Conservation (phyloP, 345 rosid genomes). For the Arabidopsis thaliana region TAIR10.1 NC_003076.8:22257001-22257500, state of each 20-base stretch:
- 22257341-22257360: background rate
- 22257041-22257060: background rate
- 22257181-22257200: slow-evolving; percentile 6
- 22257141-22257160: slow-evolving; percentile 41
- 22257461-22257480: background rate
- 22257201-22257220: background rate
- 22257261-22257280: background rate
- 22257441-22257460: slow-evolving; percentile 16
- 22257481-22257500: background rate
- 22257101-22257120: background rate
- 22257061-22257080: background rate
- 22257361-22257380: background rate
- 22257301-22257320: background rate
- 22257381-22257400: background rate
- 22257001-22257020: slow-evolving; percentile 42
- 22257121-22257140: background rate
- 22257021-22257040: background rate
- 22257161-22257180: slow-evolving; percentile 13
- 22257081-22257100: background rate
- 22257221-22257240: background rate
- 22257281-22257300: background rate
- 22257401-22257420: background rate
- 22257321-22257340: background rate
- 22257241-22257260: background rate
- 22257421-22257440: slow-evolving; percentile 11